phyloP scores from a whole-genome alignment of 805 yeast genomes.

The Starmerella scarabaei region DNA sequence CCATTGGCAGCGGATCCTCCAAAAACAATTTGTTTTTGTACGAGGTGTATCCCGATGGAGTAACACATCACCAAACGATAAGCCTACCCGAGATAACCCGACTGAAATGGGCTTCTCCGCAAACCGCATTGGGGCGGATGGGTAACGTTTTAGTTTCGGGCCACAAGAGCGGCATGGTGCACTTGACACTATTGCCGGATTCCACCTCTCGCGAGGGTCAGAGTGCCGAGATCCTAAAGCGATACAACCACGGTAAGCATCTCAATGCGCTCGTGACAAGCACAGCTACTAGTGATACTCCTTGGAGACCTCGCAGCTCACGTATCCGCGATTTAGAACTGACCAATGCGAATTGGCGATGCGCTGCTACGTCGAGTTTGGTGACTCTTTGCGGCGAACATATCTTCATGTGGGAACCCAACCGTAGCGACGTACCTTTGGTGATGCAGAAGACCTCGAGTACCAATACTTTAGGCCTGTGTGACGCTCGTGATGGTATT shows the following conservation, averaged over 20 bases:
- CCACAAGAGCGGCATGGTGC: constrained; percentile 61
- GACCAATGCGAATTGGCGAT: constrained; percentile 34
- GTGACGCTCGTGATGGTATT: constrained; percentile 37
- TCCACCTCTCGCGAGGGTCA: constrained; percentile 30
- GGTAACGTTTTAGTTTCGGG: constrained; percentile 50
- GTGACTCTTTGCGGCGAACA: constrained; percentile 55
- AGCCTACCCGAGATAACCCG: constrained; percentile 41
- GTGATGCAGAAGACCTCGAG: constrained; percentile 42
- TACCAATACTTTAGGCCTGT: constrained; percentile 37
- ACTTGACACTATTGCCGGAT: constrained; percentile 57
- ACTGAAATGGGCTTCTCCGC: constrained; percentile 32
- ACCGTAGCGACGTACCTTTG: constrained; percentile 47
- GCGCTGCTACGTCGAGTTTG: constrained; percentile 35
- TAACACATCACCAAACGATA: constrained; percentile 49
- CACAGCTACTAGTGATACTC: constrained; percentile 13
- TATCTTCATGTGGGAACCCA: constrained; percentile 63
- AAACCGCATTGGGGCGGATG: constrained; percentile 25
- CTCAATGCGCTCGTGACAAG: constrained; percentile 23
- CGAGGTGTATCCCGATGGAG: constrained; percentile 31
- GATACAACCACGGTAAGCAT: constrained; percentile 69
- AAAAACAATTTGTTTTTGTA: constrained; percentile 40
- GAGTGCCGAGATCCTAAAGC: constrained; percentile 58
- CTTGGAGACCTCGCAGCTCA: constrained; percentile 10
- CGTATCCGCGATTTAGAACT: constrained; percentile 30
- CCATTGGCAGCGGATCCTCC: constrained; percentile 41